Base-by-base conservation (phyloP, 202 grass and related monocot species). In the Dendrocalamus latiflorus region DNA sequence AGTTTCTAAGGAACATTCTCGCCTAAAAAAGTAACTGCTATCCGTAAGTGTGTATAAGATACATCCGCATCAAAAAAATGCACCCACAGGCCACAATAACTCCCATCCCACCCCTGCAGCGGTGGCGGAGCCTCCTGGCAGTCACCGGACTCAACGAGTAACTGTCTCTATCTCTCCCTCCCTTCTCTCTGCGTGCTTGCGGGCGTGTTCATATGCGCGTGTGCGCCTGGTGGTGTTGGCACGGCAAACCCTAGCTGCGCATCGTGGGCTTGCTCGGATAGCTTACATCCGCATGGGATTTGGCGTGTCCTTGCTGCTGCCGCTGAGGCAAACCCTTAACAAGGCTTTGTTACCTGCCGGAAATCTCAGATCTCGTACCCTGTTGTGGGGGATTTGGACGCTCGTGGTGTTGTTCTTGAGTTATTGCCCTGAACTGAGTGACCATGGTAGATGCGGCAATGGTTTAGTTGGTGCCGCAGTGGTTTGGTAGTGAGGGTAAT, bases 71-170 rank as follows among this genome's bases (percentile, higher is more conserved):
- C n/a, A n/a, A n/a, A n/a, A n/a, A n/a, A n/a, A n/a, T n/a, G n/a
- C n/a, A n/a, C n/a, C n/a, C n/a, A n/a, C n/a, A n/a, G n/a, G n/a
- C n/a, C n/a, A n/a, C n/a, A n/a, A n/a, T n/a, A n/a, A n/a, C n/a
- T 36, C 6, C 75, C 33, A 39, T 17, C 33, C 37, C 83, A 60
- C 41, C 34, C 51, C n/a, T n/a, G n/a, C 28, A 20, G 50, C 60
- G 39, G 70, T 41, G 38, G 84, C 76, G 70, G 38, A 42, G 74
- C 12, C 57, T 69, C 6, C 70, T 50, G 61, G 51, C 62, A 17
- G 24, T 59, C 77, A 33, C 61, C 77, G 41, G 61, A 20, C 50
- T 43, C 42, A n/a, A 11, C 28, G 14, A 48, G 85, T 86, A 81
- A 61, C 18, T 44, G 65, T 30, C 78, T 21, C n/a, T n/a, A 2